Evolutionary conservation across 441 rosid genomes (phyloP), one percentile per base, ranked within the genome.

Genomic region (Euphorbia corollata): DNA sequence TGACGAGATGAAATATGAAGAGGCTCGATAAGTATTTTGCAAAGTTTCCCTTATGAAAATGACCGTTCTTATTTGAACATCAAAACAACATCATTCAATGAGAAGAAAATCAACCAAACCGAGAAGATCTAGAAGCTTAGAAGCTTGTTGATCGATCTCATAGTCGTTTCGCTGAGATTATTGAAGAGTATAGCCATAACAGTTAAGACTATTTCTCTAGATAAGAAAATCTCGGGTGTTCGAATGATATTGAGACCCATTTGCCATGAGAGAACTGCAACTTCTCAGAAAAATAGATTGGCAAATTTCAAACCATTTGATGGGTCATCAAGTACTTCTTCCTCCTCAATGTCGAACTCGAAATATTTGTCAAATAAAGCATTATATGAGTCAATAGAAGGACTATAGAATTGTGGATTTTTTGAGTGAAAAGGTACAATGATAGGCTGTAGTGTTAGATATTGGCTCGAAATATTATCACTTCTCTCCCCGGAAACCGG

Each of bases 21-120:
- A 87, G 39, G 90, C 86, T 0, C 88, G 82, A 62, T 87, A 87
- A 0, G 93, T 81, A 0, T 87, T 87, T 71, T 87, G 87, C 65
- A 90, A 79, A 0, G 88, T 87, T 68, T 87, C 90, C 55, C 85
- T 70, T 18, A 85, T 85, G 86, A 85, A 87, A 81, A 87, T 85
- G 82, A 87, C 22, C 88, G 68, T 72, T 87, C 92, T 55, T 85
- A 87, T 71, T 85, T 87, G 81, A 85, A 87, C 11, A 83, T 82
- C 5, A 88, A 87, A 68, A 87, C 88, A 0, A 85, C 90, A 6
- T 87, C 92, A 15, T 87, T 87, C 3, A 88, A 87, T 59, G 92
- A 85, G 77, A 85, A 87, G 77, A 85, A 87, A 50, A 85, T 72
- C 6, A 85, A 70, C 63, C 89, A 85, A 34, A 85, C 78, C 1